Evolutionary conservation across 2,329 filamentous ascomycete species (phyloP).

Genomic region (Cylindrodendrum hubeiense): DNA sequence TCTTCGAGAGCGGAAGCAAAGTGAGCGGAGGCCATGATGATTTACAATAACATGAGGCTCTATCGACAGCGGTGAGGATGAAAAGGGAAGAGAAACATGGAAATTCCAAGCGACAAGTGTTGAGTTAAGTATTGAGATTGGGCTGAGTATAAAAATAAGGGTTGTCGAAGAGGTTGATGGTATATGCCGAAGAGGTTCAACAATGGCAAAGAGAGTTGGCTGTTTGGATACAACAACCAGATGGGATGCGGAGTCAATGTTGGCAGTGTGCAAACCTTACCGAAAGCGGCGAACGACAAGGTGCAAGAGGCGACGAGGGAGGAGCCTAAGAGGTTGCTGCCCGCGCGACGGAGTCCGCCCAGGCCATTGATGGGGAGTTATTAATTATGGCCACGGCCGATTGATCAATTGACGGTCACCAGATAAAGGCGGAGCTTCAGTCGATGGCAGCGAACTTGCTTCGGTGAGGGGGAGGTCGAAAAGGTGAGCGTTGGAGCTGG

Average conservation of each 20-base stretch:
- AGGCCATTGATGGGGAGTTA: no score
- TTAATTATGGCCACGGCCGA: neutral
- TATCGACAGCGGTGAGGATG: neutral
- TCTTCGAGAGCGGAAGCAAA: neutral
- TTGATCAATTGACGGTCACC: neutral
- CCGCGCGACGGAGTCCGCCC: neutral
- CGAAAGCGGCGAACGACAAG: neutral
- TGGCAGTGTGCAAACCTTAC: slow-evolving; percentile 15
- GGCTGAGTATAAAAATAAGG: neutral
- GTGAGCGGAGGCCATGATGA: neutral
- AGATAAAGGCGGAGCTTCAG: neutral
- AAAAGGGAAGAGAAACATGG: neutral
- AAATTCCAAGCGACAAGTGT: neutral
- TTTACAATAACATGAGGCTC: neutral
- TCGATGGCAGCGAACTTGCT: no score
- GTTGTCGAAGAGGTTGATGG: neutral
- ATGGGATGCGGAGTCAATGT: neutral
- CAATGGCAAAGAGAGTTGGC: neutral
- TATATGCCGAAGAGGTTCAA: slow-evolving; percentile 1
- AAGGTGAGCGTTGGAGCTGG: neutral
- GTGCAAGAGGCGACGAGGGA: neutral
- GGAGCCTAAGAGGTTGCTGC: slow-evolving; percentile 1
- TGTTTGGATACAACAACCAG: neutral
- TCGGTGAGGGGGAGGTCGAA: neutral
- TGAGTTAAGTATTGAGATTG: neutral